These are phyloP conservation scores for Mucor mucedo DNA, from an alignment of 371 early-diverging fungal genomes.

Conservation along the genomic window DNA sequence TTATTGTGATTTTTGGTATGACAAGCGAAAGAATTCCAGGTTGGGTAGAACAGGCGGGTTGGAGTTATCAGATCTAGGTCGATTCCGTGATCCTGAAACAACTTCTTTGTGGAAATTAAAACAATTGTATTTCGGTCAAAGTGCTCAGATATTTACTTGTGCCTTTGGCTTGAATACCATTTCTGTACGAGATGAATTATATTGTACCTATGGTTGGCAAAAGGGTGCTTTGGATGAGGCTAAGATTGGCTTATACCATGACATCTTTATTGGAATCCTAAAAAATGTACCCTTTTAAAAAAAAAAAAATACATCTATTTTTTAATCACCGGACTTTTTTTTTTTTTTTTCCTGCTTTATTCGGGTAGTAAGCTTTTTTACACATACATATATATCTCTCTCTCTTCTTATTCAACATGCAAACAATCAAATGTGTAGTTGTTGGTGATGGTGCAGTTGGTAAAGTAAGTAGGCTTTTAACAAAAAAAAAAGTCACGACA, in stretches of 20 bases:
- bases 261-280: constrained; percentile 12
- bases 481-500: neutral
- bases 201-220: constrained; percentile 43
- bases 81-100: constrained; percentile 4
- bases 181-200: constrained; percentile 25
- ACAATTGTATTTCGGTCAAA: constrained; percentile 43
- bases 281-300: constrained; percentile 2
- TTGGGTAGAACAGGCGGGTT: constrained; percentile 46
- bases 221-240: constrained; percentile 24
- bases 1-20: constrained; percentile 33
- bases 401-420: constrained; percentile 43
- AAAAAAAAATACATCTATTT: neutral
- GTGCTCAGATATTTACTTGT: constrained; percentile 33
- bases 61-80: constrained; percentile 49
- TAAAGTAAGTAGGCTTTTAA: constrained; percentile 66
- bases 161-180: constrained; percentile 33
- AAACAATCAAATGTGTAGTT: constrained; percentile 93
- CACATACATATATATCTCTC: too few species aligned
- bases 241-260: constrained; percentile 8
- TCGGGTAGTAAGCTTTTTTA: too few species aligned
- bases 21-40: constrained; percentile 19
- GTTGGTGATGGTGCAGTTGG: constrained; percentile 99
- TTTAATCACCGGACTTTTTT: neutral
- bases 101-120: constrained; percentile 18
- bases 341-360: neutral